Evolutionary conservation across 192 early-diverging fungal genomes (phyloP), one percentile per base, ranked within the genome.

Genomic region (Phycomyces nitens): DNA sequence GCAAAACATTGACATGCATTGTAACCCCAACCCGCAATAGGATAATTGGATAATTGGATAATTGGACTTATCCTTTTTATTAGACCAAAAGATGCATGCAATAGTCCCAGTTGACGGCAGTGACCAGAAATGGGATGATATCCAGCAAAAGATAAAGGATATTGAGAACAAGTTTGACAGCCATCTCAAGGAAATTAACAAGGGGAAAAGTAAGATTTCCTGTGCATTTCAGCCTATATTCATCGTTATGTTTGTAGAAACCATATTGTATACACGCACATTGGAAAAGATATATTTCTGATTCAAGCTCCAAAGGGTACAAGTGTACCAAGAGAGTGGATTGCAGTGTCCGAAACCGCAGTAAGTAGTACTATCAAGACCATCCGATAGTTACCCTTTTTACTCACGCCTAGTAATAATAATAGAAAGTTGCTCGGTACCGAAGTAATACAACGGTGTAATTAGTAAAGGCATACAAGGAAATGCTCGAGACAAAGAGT

Each of bases 231-330:
- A 34, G 11, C 23, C 22, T 4, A 34, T 49, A 21, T 21, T 15
- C 68, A 85, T n/a, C n/a, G n/a, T n/a, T n/a, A n/a, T n/a, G n/a
- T 34, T 34, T 34, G 85, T n/a, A 68, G 84, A 1, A 69, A 79
- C 6, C 87, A 85, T 59, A 74, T 95, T 34, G 73, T 77, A 3
- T 99, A 90, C 82, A 91, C 89, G 63, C 86, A 96, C 76, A 77
- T 97, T 53, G 95, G 96, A 44, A 99, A 99, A 73, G 96, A 99
- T 66, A 85, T 90, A 16, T 95, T 93, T 71, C 94, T 94, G 74
- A 64, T 99, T 20, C 95, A 99, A 66, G 78, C 95, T 8, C 88
- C 95, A 0, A 82, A 83, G 27, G 80, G 74, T 41, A 73, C 88
- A 47, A 83, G 88, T 26, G 90, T 94, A 26, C 95, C 96, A 0